phyloP scores from a whole-genome alignment of 2,329 filamentous ascomycete genomes.

The Fusarium tjaetaba region DNA sequence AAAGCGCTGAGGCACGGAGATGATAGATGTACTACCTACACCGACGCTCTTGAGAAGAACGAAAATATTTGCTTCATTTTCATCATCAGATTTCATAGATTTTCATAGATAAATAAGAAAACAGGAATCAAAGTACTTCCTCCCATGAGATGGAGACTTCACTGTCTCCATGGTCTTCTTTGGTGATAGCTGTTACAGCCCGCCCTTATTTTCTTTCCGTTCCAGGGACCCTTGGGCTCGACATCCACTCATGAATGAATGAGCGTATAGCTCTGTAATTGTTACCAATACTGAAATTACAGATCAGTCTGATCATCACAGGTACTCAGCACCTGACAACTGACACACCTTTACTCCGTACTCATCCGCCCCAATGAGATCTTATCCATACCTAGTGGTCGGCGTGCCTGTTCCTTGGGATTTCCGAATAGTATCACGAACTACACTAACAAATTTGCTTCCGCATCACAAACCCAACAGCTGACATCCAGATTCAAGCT shows the following conservation, averaged over 20 bases:
- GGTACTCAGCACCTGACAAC: not conserved
- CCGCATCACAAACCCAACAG: not conserved
- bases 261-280: not conserved
- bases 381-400: not conserved
- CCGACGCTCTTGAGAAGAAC: not conserved
- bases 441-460: not conserved
- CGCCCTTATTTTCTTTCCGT: not conserved
- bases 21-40: not conserved
- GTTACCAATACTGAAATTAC: not conserved
- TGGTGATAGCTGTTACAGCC: not conserved
- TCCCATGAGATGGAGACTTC: not conserved
- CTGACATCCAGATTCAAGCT: not conserved
- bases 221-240: not conserved
- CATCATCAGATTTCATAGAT: not conserved
- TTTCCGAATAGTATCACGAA: conserved; percentile 9
- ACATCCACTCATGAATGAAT: not conserved
- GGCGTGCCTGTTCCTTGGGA: not conserved
- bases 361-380: not conserved
- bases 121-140: not conserved
- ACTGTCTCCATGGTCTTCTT: not conserved
- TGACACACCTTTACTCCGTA: too few relatives aligned
- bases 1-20: not conserved
- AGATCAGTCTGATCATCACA: not conserved
- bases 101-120: not conserved
- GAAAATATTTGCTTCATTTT: not conserved